Evolutionary conservation across 306 rosid species (phyloP).

Genomic region (Cyamopsis tetragonoloba): DNA sequence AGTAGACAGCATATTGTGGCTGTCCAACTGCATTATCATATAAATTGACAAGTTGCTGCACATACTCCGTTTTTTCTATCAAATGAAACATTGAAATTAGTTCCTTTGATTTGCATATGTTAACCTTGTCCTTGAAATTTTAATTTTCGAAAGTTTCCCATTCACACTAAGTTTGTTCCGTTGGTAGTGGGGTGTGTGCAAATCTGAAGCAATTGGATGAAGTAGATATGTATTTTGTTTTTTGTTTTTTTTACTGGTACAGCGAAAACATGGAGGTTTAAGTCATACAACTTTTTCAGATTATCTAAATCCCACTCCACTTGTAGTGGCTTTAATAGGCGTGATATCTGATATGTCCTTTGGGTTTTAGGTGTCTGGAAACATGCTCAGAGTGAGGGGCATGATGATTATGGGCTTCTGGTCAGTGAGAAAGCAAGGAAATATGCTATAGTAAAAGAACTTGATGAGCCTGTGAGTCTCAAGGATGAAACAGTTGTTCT

Average conservation of each 20-base stretch:
- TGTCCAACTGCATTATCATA: background rate
- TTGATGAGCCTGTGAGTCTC: constrained; percentile 57
- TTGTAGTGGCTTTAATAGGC: background rate
- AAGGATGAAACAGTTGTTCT: constrained; percentile 75
- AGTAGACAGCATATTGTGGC: background rate
- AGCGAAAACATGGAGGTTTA: background rate
- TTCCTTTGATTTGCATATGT: background rate
- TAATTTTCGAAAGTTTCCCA: background rate
- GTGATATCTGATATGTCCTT: background rate
- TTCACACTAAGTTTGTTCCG: background rate
- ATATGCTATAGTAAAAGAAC: constrained; percentile 82
- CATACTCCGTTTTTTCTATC: no score
- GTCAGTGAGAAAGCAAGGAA: constrained; percentile 88
- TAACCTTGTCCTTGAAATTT: background rate
- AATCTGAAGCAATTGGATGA: background rate
- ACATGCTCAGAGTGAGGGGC: constrained; percentile 89
- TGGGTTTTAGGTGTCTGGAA: constrained; percentile 76
- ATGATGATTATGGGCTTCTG: constrained; percentile 87
- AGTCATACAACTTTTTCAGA: background rate
- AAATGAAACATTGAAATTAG: background rate
- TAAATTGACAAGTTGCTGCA: no score
- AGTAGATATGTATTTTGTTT: background rate
- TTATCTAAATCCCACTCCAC: background rate
- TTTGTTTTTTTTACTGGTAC: background rate
- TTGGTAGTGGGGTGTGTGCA: background rate